Evolutionary conservation across 257 asterid genomes (phyloP).

Genomic region (Verbascum thapsus): DNA sequence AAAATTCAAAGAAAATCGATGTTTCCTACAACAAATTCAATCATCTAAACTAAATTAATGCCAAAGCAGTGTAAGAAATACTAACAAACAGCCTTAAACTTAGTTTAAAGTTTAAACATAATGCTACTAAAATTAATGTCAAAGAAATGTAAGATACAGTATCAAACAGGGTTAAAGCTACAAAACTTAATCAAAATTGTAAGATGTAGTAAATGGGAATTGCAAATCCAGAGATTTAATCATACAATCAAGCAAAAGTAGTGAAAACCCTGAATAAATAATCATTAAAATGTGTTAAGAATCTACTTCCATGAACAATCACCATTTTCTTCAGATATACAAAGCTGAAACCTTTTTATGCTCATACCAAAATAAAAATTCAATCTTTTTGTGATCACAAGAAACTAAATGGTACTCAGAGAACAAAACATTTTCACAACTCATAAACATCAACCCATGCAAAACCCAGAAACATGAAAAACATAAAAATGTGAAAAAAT

Average conservation of each 20-base stretch:
- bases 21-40: constrained; percentile 20
- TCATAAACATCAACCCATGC: constrained; percentile 32
- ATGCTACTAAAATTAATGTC: not conserved
- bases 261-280: not conserved
- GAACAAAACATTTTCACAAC: constrained; percentile 11
- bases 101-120: not conserved
- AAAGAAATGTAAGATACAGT: not conserved
- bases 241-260: constrained; percentile 9
- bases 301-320: constrained; percentile 8
- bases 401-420: not conserved
- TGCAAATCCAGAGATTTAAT: constrained; percentile 7
- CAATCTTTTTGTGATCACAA: constrained; percentile 33
- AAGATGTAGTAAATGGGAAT: constrained; percentile 1
- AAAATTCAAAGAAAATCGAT: constrained; percentile 13
- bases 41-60: constrained; percentile 13
- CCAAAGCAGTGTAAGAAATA: constrained; percentile 10
- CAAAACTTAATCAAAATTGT: not conserved
- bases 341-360: constrained; percentile 18
- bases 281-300: not conserved
- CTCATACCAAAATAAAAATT: constrained; percentile 12
- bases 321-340: constrained; percentile 25
- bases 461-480: constrained; percentile 31
- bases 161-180: not conserved
- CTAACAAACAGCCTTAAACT: not conserved
- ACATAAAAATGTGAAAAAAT: constrained; percentile 13